Percentiles rank a stretch among this genome's conserved stretches.
Evolutionary conservation across 2,329 filamentous ascomycete species (phyloP).

Genomic region (Colletotrichum simmondsii): DNA sequence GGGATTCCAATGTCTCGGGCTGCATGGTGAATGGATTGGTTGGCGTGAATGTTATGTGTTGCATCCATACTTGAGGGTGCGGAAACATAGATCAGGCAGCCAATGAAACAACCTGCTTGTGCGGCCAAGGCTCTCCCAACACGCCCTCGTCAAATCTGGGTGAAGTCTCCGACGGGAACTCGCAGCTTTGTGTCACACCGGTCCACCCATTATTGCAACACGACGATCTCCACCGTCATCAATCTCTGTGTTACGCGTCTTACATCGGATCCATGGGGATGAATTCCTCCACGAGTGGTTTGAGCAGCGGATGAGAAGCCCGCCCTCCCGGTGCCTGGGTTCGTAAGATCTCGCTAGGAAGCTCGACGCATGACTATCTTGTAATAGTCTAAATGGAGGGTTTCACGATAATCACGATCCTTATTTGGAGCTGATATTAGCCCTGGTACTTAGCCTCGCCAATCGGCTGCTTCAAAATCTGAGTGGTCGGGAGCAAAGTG

Average conservation of each 20-base stretch:
- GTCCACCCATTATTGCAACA: conserved; percentile 25
- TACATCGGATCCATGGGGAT: neutral
- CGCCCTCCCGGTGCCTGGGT: conserved; percentile 8
- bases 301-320: neutral
- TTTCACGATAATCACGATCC: conserved; percentile 10
- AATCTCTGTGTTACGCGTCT: neutral
- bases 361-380: neutral
- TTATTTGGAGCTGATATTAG: neutral
- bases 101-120: neutral
- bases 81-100: neutral
- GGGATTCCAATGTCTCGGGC: conserved; percentile 33
- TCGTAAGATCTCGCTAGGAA: conserved; percentile 12
- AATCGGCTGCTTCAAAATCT: neutral
- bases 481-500: neutral
- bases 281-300: conserved; percentile 23
- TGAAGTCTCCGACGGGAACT: conserved; percentile 5
- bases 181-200: conserved; percentile 16
- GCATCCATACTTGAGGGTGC: neutral
- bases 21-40: conserved; percentile 12
- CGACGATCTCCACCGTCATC: conserved; percentile 6
- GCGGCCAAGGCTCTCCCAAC: neutral
- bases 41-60: neutral
- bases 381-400: neutral
- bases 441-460: neutral
- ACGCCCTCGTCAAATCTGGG: neutral